phyloP scores from a whole-genome alignment of 78 protist species.

The Dictyostelium firmibasis region DNA sequence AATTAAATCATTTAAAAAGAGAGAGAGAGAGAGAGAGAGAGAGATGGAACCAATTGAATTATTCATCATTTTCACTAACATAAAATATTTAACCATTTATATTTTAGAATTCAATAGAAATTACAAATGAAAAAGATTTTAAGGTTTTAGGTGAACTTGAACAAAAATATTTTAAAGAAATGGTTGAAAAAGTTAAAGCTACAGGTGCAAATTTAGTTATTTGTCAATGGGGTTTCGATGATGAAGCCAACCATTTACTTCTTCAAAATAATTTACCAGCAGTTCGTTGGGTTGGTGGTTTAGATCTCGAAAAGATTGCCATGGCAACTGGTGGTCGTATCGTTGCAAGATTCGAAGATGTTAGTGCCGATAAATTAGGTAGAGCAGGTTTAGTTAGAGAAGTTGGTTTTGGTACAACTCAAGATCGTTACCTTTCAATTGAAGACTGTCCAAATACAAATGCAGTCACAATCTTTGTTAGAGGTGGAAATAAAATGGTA shows the following conservation, averaged over 20 bases:
- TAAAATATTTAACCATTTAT: neutral
- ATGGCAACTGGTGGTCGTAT: slow-evolving; percentile 99
- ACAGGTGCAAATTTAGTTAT: slow-evolving; percentile 97
- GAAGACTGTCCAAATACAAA: slow-evolving; percentile 98
- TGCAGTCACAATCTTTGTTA: slow-evolving; percentile 98
- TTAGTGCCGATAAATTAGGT: slow-evolving; percentile 98
- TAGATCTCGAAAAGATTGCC: slow-evolving; percentile 99
- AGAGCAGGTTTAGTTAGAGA: slow-evolving; percentile 96
- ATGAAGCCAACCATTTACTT: slow-evolving; percentile 99
- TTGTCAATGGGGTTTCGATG: slow-evolving; percentile 99
- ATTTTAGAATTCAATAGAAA: slow-evolving; percentile 61
- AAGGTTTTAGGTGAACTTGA: slow-evolving; percentile 91
- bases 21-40: too few relatives aligned
- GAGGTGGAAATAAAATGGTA: slow-evolving; percentile 99
- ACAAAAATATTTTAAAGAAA: slow-evolving; percentile 92
- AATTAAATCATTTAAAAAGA: too few relatives aligned
- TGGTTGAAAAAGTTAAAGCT: slow-evolving; percentile 94
- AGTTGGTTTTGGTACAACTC: slow-evolving; percentile 97
- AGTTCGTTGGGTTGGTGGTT: slow-evolving; percentile 99
- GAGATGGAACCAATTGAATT: too few relatives aligned
- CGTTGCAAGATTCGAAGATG: slow-evolving; percentile 99
- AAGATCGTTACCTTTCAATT: slow-evolving; percentile 97
- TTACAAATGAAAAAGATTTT: slow-evolving; percentile 92
- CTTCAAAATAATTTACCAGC: slow-evolving; percentile 98
- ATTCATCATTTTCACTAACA: too few relatives aligned